Base-by-base conservation (phyloP, 768 basidiomycete genomes). In the Hortiboletus flavorubellus region DNA sequence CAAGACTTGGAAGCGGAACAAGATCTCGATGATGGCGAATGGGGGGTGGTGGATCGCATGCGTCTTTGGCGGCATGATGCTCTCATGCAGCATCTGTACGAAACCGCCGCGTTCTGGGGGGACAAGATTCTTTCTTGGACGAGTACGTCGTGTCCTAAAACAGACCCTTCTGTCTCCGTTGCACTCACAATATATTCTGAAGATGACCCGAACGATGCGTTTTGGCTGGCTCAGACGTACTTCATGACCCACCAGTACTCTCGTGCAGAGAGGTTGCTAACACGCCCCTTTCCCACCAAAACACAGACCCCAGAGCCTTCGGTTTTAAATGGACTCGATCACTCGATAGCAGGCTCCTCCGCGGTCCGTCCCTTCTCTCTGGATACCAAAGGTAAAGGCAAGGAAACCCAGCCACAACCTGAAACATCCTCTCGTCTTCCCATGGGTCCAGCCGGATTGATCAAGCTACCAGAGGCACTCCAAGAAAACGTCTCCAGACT, bases 191-290 rank as follows among this genome's bases (percentile, higher is more conserved):
- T 35, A 4, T 37, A 29, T 23, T 46, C 29, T 44, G 29, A 63
- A 96, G 96, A 87, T 59, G 93, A 98, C 65, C 88, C 94, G 31
- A 97, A 98, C 68, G 97, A 99, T 72, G 97, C 94, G 12, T 98
- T 99, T 73, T 99, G 97, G 97, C 83, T 99, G 21, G 95, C 97
- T 3, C 97, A 99, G 70, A 93, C 91, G 0, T 93, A 94, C 72
- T 99, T 98, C 70, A 89, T 95, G 78, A 94, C 89, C 3, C 87
- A 95, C 63, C 92, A 97, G 57, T 98, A 96, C 72, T 87, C 93
- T 8, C 90, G 95, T 45, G 95, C 97, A 10, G 93, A 98, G 70
- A 83, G 88, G 44, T 78, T 99, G 29, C 80, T 99, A 44, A 93
- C 87, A 2, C 82, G 91, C n/a, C 91, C 92, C 0, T 92, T 96